Evolutionary conservation across 148 eudicot genomes (phyloP), one percentile per base, ranked within the genome.

Genomic region (Camellia sinensis): DNA sequence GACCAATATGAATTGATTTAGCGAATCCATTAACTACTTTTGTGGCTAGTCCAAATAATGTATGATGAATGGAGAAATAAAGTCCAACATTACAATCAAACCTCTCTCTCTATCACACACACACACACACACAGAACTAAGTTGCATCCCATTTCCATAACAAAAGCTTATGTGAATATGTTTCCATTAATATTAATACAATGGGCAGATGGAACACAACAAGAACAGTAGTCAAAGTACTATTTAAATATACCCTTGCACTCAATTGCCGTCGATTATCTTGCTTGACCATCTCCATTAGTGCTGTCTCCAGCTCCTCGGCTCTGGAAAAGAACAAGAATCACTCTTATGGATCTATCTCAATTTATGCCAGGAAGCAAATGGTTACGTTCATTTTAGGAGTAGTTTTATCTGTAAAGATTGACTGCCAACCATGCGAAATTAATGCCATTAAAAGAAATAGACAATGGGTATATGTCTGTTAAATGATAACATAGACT

Each of bases 271-370:
- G 89, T 66, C 98, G 87, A 83, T 95, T 93, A 85, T 92, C 95
- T 83, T 93, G 84, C 85, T 88, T 85, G 81, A 89, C 92, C 85
- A 91, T 90, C 89, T 95, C 98, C 89, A 90, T 92, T 40, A 92
- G 87, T n/a, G 97, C 98, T 63, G 94, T 87, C 92, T 92, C 98
- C 84, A 95, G 85, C 86, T 95, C 98, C 84, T 92, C 97, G 29
- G 98, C 92, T 85, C 97, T 95, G 87, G 60, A 71, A 84, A 85
- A 70, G 61, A 78, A 73, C 61, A 76, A 71, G 37, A 73, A 79
- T n/a, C 50, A 75, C 43, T 50, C 71, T 83, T 48, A 57, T 56
- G 19, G n/a, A 59, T 54, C 40, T 53, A 45, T 44, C 43, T 53
- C 46, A 68, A 65, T 50, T 11, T 13, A 71, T 0, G n/a, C 78